Percentiles rank a stretch among this genome's conserved stretches.
phyloP scores from a whole-genome alignment of 108 stramenopile species.

The Craspedostauros australis region DNA sequence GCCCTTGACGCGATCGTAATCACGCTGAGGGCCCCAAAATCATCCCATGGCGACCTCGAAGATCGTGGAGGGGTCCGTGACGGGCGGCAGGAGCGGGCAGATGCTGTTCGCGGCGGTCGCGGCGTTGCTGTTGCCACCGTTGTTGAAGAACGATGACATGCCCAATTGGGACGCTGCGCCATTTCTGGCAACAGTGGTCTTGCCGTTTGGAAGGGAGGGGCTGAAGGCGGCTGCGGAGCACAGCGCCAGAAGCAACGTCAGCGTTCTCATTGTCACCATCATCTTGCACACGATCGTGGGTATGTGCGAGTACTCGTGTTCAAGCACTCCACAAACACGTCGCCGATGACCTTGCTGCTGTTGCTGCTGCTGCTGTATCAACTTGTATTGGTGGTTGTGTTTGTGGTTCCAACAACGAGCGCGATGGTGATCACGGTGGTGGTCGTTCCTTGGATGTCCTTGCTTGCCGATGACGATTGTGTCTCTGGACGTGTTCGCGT shows the following conservation, averaged over 20 bases:
- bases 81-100: conserved; percentile 25
- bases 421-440: background rate
- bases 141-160: too few species aligned
- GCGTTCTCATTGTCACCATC: background rate
- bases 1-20: conserved; percentile 33
- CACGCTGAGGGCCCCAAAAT: conserved; percentile 52
- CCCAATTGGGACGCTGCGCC: too few species aligned
- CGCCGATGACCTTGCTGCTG: background rate
- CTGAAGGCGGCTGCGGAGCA: background rate
- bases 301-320: background rate
- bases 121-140: background rate
- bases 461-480: background rate
- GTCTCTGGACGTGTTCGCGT: background rate
- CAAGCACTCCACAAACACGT: background rate
- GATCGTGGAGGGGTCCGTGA: conserved; percentile 7
- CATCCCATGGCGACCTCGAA: conserved; percentile 39
- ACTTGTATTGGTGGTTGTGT: background rate
- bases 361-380: background rate
- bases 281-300: background rate
- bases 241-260: background rate
- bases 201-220: background rate
- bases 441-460: background rate
- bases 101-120: conserved; percentile 2
- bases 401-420: background rate
- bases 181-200: background rate